Evolutionary conservation across 2,329 filamentous ascomycete species (phyloP).

Genomic region (Epicoccum nigrum): DNA sequence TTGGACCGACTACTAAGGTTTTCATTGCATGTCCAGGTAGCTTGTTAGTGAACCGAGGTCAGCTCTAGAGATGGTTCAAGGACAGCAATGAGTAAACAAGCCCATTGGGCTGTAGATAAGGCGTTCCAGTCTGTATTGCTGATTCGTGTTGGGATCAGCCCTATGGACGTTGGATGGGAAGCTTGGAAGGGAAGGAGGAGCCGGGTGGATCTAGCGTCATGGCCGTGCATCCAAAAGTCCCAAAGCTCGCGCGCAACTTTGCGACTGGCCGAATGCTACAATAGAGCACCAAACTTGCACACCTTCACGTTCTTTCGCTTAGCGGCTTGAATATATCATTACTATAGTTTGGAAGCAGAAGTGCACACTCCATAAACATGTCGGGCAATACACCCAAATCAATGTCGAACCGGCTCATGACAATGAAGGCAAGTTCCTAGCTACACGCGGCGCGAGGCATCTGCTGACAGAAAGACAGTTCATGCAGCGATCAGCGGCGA

Average conservation of each 20-base stretch:
- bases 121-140: too few species aligned
- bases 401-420: conserved; percentile 86
- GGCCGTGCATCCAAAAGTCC: conserved; percentile 12
- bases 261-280: background rate
- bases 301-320: background rate
- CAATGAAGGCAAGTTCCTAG: conserved; percentile 71
- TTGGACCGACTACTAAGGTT: too few species aligned
- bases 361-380: conserved; percentile 25
- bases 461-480: conserved; percentile 59
- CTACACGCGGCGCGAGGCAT: conserved; percentile 1
- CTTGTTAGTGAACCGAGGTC: too few species aligned
- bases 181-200: conserved; percentile 1
- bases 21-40: too few species aligned
- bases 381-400: conserved; percentile 56
- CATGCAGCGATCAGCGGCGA: conserved; percentile 85
- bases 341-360: background rate
- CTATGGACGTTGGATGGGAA: background rate
- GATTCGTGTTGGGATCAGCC: too few species aligned
- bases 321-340: background rate
- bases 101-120: too few species aligned
- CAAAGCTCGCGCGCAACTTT: background rate
- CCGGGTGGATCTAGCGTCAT: conserved; percentile 9
- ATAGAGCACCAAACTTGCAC: background rate
- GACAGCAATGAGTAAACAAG: too few species aligned
- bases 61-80: too few species aligned